Evolutionary conservation across 768 basidiomycete species (phyloP).

Genomic region (Daedaleopsis nitida): DNA sequence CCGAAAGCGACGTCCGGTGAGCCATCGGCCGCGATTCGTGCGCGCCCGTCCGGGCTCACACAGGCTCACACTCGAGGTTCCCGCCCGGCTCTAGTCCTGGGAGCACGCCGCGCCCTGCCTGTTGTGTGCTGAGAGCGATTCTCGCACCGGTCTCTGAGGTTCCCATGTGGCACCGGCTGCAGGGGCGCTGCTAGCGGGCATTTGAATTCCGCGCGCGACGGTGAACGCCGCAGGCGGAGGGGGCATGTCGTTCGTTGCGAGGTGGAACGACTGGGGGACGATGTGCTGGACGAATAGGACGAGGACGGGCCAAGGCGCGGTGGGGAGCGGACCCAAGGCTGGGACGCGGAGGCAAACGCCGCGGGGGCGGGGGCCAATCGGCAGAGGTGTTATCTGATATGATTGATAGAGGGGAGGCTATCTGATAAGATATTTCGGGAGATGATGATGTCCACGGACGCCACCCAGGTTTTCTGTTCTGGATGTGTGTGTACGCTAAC

Average conservation of each 20-base stretch:
- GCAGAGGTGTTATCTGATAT: constrained; percentile 16
- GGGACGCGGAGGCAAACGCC: not conserved
- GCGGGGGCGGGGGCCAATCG: not conserved
- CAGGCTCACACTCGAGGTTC: no score
- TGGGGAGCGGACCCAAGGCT: no score
- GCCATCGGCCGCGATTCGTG: no score
- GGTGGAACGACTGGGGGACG: not conserved
- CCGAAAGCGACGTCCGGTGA: no score
- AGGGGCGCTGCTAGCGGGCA: no score
- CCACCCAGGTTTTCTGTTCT: not conserved
- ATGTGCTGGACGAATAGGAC: not conserved
- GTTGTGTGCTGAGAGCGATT: no score
- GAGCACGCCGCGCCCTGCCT: no score
- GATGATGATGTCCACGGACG: not conserved
- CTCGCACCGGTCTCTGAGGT: no score
- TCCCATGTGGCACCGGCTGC: no score
- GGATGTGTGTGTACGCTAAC: not conserved
- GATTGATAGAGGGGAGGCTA: constrained; percentile 4
- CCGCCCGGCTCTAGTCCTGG: no score
- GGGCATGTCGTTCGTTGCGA: not conserved
- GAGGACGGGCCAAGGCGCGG: not conserved
- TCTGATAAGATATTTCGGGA: constrained; percentile 18
- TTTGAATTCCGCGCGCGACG: not conserved
- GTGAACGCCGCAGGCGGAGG: not conserved
- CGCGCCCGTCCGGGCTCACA: no score